Evolutionary conservation across 495 filamentous ascomycete genomes (phyloP).

Genomic region (Darksidea phi): DNA sequence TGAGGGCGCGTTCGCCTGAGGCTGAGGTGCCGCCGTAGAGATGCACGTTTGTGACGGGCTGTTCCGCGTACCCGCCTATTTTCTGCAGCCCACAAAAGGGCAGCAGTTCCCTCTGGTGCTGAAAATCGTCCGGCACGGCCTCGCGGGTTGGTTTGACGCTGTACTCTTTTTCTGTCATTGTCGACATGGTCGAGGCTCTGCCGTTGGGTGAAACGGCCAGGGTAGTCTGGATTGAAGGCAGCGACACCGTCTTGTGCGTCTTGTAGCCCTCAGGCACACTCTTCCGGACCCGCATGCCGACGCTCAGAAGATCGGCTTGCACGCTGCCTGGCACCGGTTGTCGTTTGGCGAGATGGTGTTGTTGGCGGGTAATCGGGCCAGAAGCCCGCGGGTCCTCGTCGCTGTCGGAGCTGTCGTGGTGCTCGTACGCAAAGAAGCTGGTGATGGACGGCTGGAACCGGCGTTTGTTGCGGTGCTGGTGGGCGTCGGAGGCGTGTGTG

Average conservation of each 20-base stretch:
- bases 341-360: conserved; percentile 18
- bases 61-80: conserved; percentile 56
- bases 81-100: conserved; percentile 77
- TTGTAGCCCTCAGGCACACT: conserved; percentile 90
- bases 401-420: conserved; percentile 12
- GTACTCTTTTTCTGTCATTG: background rate
- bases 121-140: conserved; percentile 31
- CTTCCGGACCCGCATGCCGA: conserved; percentile 92
- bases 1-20: conserved; percentile 12
- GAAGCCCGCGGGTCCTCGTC: conserved; percentile 14
- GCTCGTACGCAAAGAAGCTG: conserved; percentile 41
- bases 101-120: conserved; percentile 53
- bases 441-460: conserved; percentile 48
- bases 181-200: conserved; percentile 2
- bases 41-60: conserved; percentile 39
- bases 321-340: conserved; percentile 56
- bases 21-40: conserved; percentile 17
- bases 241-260: conserved; percentile 51
- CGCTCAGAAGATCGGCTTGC: conserved; percentile 75
- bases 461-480: conserved; percentile 43
- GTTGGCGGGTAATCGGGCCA: conserved; percentile 25
- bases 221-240: conserved; percentile 29
- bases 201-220: background rate
- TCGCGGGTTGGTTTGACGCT: conserved; percentile 27
- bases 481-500: conserved; percentile 4